phyloP scores from a whole-genome alignment of 2,329 filamentous ascomycete genomes.

The Mariannaea elegans region DNA sequence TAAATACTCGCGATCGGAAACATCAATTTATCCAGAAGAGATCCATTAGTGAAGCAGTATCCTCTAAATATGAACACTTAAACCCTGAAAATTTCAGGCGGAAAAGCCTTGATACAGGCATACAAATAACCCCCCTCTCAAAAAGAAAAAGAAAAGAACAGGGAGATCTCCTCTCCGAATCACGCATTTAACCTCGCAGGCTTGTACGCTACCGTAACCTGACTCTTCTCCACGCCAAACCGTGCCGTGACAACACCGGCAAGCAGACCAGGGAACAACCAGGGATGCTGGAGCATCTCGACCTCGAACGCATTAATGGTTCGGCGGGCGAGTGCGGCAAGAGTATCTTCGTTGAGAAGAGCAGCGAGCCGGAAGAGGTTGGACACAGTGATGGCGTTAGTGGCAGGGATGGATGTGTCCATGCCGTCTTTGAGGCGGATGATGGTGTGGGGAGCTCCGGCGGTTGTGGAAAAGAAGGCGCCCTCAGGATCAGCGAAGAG shows the following conservation, averaged over 20 bases:
- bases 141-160: too few species aligned
- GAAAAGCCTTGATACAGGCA: not conserved
- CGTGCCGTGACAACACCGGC: constrained; percentile 77
- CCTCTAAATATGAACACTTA: not conserved
- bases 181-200: constrained; percentile 32
- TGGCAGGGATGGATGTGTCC: constrained; percentile 89
- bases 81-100: not conserved
- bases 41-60: too few species aligned
- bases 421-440: constrained; percentile 94
- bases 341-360: constrained; percentile 72
- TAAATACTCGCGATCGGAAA: too few species aligned
- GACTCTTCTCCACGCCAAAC: constrained; percentile 67
- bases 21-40: too few species aligned
- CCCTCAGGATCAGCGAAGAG: constrained; percentile 79
- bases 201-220: constrained; percentile 39
- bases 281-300: constrained; percentile 92
- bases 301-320: constrained; percentile 88
- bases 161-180: not conserved
- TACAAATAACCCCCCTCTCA: not conserved
- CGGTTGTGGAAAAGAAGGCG: constrained; percentile 78
- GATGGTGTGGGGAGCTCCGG: constrained; percentile 73
- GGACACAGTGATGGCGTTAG: constrained; percentile 85
- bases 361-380: constrained; percentile 86
- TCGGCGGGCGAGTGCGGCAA: constrained; percentile 71
- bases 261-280: constrained; percentile 86